Conservation (phyloP, 2,329 filamentous ascomycete species). For the Thermomyces lanuginosus region DNA sequence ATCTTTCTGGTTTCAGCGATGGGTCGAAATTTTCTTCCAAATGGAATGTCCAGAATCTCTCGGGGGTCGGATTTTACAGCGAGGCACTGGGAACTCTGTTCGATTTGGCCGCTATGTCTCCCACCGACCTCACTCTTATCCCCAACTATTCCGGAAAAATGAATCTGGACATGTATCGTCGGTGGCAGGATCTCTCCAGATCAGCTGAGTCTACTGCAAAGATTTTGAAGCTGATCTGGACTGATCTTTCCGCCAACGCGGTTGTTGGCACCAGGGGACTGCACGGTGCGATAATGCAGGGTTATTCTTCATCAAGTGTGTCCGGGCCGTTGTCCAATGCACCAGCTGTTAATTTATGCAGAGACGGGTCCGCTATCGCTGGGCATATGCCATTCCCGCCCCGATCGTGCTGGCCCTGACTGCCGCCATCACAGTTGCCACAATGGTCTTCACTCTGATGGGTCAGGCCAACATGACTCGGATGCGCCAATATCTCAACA, state of each 20-base stretch:
- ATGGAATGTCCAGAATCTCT: conserved; percentile 4
- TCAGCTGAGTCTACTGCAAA: conserved; percentile 12
- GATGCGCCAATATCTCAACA: conserved; percentile 1
- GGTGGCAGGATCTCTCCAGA: conserved; percentile 25
- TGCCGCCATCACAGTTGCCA: neutral
- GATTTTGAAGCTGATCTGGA: conserved; percentile 32
- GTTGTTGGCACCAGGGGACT: conserved; percentile 23
- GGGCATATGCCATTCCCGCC: conserved; percentile 1
- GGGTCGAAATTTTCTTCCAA: conserved; percentile 4
- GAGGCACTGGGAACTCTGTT: neutral
- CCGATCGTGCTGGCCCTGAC: conserved; percentile 1
- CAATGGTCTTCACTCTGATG: neutral
- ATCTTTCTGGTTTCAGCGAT: conserved; percentile 11
- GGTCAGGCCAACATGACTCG: neutral
- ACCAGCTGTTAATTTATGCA: no score
- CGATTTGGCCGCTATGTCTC: conserved; percentile 14
- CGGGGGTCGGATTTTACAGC: neutral
- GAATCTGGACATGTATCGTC: conserved; percentile 26
- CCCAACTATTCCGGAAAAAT: conserved; percentile 22
- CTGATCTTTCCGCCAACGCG: conserved; percentile 27
- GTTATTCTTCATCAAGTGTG: no score
- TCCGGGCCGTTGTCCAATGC: no score
- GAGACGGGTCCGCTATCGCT: conserved; percentile 1
- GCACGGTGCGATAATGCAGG: no score
- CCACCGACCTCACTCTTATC: no score